Percentiles rank a stretch among this genome's conserved stretches.
phyloP scores from a whole-genome alignment of 495 filamentous ascomycete genomes.

The Trichoderma reesei region DNA sequence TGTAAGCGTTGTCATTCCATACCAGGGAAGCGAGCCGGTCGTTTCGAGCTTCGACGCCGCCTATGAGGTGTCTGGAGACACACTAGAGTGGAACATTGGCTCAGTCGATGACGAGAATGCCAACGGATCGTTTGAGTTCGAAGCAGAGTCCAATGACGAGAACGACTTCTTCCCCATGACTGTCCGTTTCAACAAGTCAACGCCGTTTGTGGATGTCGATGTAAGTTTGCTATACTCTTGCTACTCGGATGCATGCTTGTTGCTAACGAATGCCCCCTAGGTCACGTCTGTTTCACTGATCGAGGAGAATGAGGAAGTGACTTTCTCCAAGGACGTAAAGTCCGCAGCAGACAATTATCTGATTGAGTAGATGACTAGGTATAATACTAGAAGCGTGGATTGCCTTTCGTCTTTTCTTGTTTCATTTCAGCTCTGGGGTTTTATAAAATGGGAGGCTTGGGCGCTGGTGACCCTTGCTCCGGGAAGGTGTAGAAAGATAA shows the following conservation, averaged over 20 bases:
- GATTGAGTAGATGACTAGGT: constrained; percentile 50
- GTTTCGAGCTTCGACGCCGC: constrained; percentile 89
- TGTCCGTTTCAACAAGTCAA: constrained; percentile 76
- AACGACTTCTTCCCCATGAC: constrained; percentile 96
- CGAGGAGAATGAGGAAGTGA: constrained; percentile 71
- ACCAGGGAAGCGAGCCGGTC: constrained; percentile 65
- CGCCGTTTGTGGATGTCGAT: constrained; percentile 83
- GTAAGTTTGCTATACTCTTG: constrained; percentile 41
- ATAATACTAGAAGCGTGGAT: constrained; percentile 6
- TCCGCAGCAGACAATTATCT: constrained; percentile 72
- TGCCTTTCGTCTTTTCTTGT: neutral
- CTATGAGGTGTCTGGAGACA: constrained; percentile 91
- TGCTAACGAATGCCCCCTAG: constrained; percentile 30
- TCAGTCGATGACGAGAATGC: constrained; percentile 69
- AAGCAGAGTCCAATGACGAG: constrained; percentile 74
- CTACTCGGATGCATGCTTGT: constrained; percentile 3
- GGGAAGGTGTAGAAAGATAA: constrained; percentile 5
- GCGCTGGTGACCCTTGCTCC: neutral
- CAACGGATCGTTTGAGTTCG: constrained; percentile 85
- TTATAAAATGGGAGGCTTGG: neutral
- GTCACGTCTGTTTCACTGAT: constrained; percentile 62
- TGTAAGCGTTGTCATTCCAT: constrained; percentile 80
- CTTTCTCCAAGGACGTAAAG: constrained; percentile 83
- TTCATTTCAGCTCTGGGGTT: neutral
- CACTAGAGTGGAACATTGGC: constrained; percentile 85